phyloP scores from a whole-genome alignment of 768 basidiomycete species.

The Trametes elegans region DNA sequence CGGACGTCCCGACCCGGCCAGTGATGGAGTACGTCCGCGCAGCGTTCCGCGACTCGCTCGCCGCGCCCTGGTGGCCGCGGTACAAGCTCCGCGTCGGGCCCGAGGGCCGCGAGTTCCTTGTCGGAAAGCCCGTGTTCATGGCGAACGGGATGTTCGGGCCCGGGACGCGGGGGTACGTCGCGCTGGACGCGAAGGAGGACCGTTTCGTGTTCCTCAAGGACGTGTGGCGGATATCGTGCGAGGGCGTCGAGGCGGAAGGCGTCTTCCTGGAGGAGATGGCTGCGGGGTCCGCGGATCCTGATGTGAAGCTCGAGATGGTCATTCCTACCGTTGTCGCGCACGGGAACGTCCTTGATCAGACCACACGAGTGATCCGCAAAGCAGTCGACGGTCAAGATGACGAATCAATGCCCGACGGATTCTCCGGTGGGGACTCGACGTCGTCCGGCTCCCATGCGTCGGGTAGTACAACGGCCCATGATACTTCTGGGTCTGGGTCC shows the following conservation, averaged over 20 bases:
- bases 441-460: too few species aligned
- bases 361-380: too few species aligned
- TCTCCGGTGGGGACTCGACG: too few species aligned
- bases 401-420: too few species aligned
- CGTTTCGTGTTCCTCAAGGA: constrained; percentile 7
- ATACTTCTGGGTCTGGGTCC: too few species aligned
- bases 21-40: constrained; percentile 7
- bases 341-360: too few species aligned
- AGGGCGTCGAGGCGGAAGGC: constrained; percentile 1
- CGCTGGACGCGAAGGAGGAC: background rate
- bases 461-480: too few species aligned
- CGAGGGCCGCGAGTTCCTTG: constrained; percentile 4
- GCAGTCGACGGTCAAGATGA: too few species aligned
- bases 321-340: too few species aligned
- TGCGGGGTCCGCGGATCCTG: background rate
- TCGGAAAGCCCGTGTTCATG: constrained; percentile 2
- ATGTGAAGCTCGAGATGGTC: too few species aligned
- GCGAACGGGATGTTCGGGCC: constrained; percentile 10
- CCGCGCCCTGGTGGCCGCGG: background rate
- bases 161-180: constrained; percentile 17
- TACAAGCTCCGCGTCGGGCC: constrained; percentile 3
- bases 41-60: background rate
- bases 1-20: too few species aligned
- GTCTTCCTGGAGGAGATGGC: background rate
- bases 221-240: background rate